Evolutionary conservation across 768 basidiomycete genomes (phyloP), one percentile per base, ranked within the genome.

Genomic region (Leucogyrophana mollusca): DNA sequence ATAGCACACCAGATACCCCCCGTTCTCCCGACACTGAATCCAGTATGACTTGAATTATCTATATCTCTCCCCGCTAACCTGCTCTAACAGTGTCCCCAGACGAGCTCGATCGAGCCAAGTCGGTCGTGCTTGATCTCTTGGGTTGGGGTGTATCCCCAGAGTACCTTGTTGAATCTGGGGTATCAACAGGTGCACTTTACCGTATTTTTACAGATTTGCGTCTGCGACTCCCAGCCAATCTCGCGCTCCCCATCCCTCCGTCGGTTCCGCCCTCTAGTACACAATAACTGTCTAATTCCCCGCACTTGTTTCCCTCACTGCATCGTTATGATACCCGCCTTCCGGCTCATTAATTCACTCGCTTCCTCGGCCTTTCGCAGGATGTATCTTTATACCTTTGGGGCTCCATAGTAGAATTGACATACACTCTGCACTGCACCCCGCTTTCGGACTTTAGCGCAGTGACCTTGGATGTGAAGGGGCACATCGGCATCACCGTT

Each of bases 131-230:
- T 22, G 78, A 79, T 55, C 65, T 80, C n/a, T 64, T 80, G 6
- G 76, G 79, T 10, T 78, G 77, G 76, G 76, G 76, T 18, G 76
- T 79, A 20, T 56, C 65, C 4, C 72, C 76, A 1, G 74, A 78
- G 58, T 74, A 77, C 53, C 66, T 78, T 6, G 55, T 78, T 37
- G 66, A 71, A 13, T 66, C 55, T 16, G 76, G 76, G 4, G 62
- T 80, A 23, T 74, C 75, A 20, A 54, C 62, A 13, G 60, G 60
- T 21, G 61, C 58, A 8, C 56, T 77, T 24, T 66, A 64, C 47
- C 63, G 58, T 43, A 69, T 74, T 7, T 76, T 77, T 51, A 69
- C 65, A 22, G 73, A 77, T 45, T 59, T 77, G 48, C 61, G 61
- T 40, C 61, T 72, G n/a, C 60, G 64, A 11, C 57, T 73, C 21